phyloP scores from a whole-genome alignment of 2,329 filamentous ascomycete genomes.

The Sarocladium brachiariae region DNA sequence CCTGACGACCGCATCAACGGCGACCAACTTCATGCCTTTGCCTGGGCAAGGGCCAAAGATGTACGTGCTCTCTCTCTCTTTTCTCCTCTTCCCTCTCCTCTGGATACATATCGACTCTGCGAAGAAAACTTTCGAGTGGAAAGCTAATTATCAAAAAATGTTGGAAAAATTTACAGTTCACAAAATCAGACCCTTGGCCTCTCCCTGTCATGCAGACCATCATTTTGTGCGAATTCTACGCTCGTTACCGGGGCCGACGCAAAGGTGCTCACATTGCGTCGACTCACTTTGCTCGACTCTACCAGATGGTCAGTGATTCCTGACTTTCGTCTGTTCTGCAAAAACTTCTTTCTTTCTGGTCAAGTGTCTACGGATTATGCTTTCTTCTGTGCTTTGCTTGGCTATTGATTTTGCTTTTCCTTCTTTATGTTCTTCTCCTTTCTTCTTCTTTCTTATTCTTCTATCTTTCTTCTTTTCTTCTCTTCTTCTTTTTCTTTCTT shows the following conservation, averaged over 20 bases:
- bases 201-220: constrained; percentile 46
- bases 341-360: constrained; percentile 17
- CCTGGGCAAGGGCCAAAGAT: constrained; percentile 40
- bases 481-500: not conserved
- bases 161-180: constrained; percentile 27
- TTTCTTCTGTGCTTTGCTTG: constrained; percentile 24
- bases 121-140: too few relatives aligned
- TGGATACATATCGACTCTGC: too few relatives aligned
- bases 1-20: constrained; percentile 44
- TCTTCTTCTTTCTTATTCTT: constrained; percentile 15
- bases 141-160: constrained; percentile 11
- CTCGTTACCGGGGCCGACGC: constrained; percentile 46
- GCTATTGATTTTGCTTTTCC: too few relatives aligned
- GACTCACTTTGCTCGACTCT: constrained; percentile 41
- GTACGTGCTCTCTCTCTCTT: constrained; percentile 36
- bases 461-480: constrained; percentile 23
- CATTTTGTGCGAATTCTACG: constrained; percentile 48
- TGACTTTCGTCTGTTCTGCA: constrained; percentile 17
- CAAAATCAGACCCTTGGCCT: constrained; percentile 34
- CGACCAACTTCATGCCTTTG: constrained; percentile 43
- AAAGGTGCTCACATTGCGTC: constrained; percentile 40
- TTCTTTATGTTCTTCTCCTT: too few relatives aligned
- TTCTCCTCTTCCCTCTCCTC: too few relatives aligned
- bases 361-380: constrained; percentile 19
- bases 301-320: constrained; percentile 43